A percentile compares a stretch with the other conserved stretches of the same genome.
phyloP scores from a whole-genome alignment of 345 rosid genomes.

The Aquilaria sinensis region DNA sequence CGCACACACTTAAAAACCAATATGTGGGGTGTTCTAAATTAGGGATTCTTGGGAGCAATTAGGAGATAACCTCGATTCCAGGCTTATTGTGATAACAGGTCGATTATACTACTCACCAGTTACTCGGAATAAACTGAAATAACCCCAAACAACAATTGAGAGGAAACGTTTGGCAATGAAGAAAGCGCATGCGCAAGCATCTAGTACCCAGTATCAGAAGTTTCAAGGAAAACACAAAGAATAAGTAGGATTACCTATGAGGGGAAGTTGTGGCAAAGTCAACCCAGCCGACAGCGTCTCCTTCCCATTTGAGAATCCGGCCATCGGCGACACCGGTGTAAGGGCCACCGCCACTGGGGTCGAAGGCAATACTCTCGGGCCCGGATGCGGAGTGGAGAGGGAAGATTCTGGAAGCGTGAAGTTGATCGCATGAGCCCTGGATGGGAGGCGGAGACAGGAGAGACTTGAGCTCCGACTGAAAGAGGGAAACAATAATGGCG shows the following conservation, averaged over 20 bases:
- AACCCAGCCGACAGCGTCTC: slow-evolving; percentile 37
- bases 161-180: not conserved
- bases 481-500: slow-evolving; percentile 13
- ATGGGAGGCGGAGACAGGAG: slow-evolving; percentile 25
- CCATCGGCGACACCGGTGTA: slow-evolving; percentile 69
- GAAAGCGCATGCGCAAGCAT: too few relatives aligned
- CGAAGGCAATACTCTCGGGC: slow-evolving; percentile 66
- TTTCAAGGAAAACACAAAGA: not conserved
- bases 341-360: slow-evolving; percentile 47
- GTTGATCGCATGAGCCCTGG: slow-evolving; percentile 28
- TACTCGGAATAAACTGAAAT: not conserved
- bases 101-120: too few relatives aligned
- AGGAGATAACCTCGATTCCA: too few relatives aligned
- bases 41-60: too few relatives aligned
- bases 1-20: too few relatives aligned
- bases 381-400: slow-evolving; percentile 46
- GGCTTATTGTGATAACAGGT: too few relatives aligned
- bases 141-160: not conserved
- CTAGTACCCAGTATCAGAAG: too few relatives aligned
- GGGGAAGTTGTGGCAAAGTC: slow-evolving; percentile 55
- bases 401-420: slow-evolving; percentile 31
- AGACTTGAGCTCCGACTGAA: not conserved
- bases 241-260: slow-evolving; percentile 27
- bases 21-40: too few relatives aligned
- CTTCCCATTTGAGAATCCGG: slow-evolving; percentile 59